These are phyloP conservation scores for Blastobotrys aristatus DNA, from an alignment of 1,139 yeast species.

Conservation along the genomic window DNA sequence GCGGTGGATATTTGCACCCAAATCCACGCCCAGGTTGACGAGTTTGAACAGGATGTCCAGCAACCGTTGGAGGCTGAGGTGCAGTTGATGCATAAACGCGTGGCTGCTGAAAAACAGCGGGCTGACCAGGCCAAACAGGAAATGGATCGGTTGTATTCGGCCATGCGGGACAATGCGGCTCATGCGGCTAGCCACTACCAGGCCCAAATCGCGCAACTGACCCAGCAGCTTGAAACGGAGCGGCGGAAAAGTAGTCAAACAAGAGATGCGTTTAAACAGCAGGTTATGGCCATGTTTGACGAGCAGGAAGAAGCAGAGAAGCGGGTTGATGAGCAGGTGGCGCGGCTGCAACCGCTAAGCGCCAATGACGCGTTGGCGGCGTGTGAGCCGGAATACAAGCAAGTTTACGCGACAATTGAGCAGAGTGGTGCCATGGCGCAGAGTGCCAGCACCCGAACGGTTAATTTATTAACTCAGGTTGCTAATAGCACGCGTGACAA, in stretches of 20 bases:
- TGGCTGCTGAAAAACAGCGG: not conserved
- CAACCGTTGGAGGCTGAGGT: conserved; percentile 9
- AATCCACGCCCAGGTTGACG: conserved; percentile 6
- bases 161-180: not conserved
- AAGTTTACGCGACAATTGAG: not conserved
- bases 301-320: conserved; percentile 7
- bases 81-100: not conserved
- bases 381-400: not conserved
- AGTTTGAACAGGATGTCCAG: conserved; percentile 9
- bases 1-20: conserved; percentile 7
- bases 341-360: not conserved
- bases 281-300: conserved; percentile 5
- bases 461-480: not conserved
- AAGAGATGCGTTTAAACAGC: conserved; percentile 4
- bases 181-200: conserved; percentile 1
- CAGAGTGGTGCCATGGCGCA: not conserved
- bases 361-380: not conserved
- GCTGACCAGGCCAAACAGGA: not conserved
- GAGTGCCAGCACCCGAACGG: not conserved
- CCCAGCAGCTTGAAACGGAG: conserved; percentile 1
- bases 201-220: conserved; percentile 1
- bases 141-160: not conserved
- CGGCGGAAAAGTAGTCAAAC: conserved; percentile 1
- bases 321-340: not conserved
- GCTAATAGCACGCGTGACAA: not conserved